These are phyloP conservation scores for Daedaleopsis nitida DNA, from an alignment of 768 basidiomycete species.

Conservation along the genomic window DNA sequence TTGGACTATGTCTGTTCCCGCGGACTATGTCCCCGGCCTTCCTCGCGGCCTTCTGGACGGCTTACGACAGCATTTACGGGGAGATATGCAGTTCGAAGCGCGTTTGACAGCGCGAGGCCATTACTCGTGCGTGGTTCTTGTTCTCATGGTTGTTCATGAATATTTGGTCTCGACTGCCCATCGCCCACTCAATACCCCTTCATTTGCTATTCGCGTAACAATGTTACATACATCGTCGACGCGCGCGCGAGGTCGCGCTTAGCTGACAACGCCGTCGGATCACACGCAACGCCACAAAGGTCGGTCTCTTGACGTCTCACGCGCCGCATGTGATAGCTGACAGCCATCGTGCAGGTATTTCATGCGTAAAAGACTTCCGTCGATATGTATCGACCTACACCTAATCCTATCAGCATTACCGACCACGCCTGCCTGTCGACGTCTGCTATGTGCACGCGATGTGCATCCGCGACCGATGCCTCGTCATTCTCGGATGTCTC, in stretches of 20 bases:
- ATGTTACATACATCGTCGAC: background rate
- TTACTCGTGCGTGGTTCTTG: background rate
- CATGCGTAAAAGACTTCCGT: background rate
- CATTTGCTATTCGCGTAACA: background rate
- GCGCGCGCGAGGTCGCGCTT: background rate
- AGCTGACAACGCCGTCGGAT: background rate
- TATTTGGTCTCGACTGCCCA: background rate
- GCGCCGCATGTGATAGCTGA: background rate
- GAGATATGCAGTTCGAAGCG: background rate
- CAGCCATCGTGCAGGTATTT: background rate
- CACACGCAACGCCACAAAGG: background rate
- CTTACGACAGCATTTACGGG: background rate
- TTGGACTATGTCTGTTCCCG: too few relatives aligned
- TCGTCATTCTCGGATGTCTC: background rate
- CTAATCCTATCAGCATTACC: background rate
- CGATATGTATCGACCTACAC: background rate
- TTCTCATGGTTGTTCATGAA: background rate
- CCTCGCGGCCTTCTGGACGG: background rate
- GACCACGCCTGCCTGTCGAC: slow-evolving; percentile 1
- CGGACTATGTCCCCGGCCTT: background rate
- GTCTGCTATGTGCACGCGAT: slow-evolving; percentile 2
- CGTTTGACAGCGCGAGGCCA: background rate
- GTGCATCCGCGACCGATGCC: background rate
- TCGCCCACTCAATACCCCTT: background rate
- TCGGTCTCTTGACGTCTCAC: background rate